Conservation (phyloP, 495 filamentous ascomycete genomes). For the Hypoxylon lienhwacheense region DNA sequence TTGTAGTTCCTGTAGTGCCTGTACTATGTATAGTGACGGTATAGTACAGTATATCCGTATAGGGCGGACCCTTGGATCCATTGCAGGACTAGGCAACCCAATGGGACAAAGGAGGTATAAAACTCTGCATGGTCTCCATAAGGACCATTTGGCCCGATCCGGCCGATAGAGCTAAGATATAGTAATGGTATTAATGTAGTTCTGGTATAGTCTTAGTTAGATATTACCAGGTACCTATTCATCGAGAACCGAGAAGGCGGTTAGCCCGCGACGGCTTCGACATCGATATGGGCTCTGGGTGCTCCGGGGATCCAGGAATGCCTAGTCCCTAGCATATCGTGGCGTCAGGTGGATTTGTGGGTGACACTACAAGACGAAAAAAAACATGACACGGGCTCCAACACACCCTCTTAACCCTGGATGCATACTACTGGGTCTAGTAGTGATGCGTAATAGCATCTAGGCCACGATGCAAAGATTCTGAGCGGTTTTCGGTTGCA, state of each 20-base stretch:
- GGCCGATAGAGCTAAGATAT: slow-evolving; percentile 18
- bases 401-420: slow-evolving; percentile 10
- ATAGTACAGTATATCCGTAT: no score
- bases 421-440: slow-evolving; percentile 6
- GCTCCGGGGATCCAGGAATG: slow-evolving; percentile 6
- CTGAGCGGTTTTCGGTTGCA: slow-evolving; percentile 27
- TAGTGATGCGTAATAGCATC: slow-evolving; percentile 4
- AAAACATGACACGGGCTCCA: no score
- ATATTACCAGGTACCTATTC: slow-evolving; percentile 6
- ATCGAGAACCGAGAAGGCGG: background rate
- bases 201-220: no score
- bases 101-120: slow-evolving; percentile 13
- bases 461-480: slow-evolving; percentile 10
- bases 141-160: slow-evolving; percentile 8
- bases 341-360: slow-evolving; percentile 21
- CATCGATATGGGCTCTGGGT: slow-evolving; percentile 5
- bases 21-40: no score
- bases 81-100: slow-evolving; percentile 8
- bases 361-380: slow-evolving; percentile 10
- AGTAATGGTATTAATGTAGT: no score
- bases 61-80: slow-evolving; percentile 8
- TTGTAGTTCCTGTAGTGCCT: slow-evolving; percentile 13
- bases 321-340: background rate
- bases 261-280: slow-evolving; percentile 15
- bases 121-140: slow-evolving; percentile 22